Percentiles rank a stretch among this genome's conserved stretches.
Conservation (phyloP, 1,139 yeast species). For the Candida frijolesensis region DNA sequence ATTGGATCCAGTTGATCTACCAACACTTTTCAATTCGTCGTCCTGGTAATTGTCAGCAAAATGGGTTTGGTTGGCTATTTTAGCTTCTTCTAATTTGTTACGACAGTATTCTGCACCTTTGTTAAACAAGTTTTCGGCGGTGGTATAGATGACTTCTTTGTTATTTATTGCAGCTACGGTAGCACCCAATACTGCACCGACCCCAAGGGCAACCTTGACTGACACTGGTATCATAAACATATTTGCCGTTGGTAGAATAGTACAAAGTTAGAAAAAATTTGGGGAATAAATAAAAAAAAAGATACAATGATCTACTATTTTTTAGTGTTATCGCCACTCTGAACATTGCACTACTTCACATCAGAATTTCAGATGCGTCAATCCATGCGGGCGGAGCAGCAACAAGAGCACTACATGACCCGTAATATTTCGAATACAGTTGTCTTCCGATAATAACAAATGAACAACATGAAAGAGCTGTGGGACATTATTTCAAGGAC, state of each 20-base stretch:
- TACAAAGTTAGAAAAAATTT: background rate
- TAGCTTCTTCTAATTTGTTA: slow-evolving; percentile 26
- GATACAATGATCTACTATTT: background rate
- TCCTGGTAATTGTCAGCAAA: slow-evolving; percentile 34
- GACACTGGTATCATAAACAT: slow-evolving; percentile 35
- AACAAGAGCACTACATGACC: too few species aligned
- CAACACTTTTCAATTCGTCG: slow-evolving; percentile 19
- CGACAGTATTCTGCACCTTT: slow-evolving; percentile 40
- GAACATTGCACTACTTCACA: background rate
- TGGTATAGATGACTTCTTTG: slow-evolving; percentile 33
- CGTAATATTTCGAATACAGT: too few species aligned
- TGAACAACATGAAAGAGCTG: too few species aligned
- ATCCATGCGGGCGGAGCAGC: too few species aligned
- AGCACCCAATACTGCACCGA: slow-evolving; percentile 45
- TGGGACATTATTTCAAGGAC: too few species aligned
- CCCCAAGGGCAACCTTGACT: slow-evolving; percentile 39
- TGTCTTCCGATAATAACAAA: too few species aligned
- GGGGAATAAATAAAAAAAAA: background rate
- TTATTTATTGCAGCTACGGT: slow-evolving; percentile 38
- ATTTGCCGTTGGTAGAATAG: background rate
- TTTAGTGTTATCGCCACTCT: background rate
- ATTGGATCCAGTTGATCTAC: slow-evolving; percentile 13
- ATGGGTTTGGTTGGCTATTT: slow-evolving; percentile 18
- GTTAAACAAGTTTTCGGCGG: slow-evolving; percentile 35
- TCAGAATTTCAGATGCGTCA: background rate